Conservation (phyloP, 2,329 filamentous ascomycete genomes). For the Colletotrichum acutatum region DNA sequence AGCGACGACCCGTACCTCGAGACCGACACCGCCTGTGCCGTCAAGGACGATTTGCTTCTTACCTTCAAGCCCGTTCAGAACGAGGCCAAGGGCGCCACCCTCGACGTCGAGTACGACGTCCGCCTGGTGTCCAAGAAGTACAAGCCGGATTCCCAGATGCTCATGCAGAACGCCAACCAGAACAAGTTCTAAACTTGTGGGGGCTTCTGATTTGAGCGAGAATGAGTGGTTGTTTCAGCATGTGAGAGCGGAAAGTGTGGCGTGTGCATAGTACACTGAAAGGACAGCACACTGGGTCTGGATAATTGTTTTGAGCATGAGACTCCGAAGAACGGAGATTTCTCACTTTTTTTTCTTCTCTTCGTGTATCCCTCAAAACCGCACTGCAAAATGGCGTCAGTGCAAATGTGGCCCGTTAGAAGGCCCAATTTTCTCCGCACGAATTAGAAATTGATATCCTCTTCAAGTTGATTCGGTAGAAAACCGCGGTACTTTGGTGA, state of each 20-base stretch:
- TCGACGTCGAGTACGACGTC: slow-evolving; percentile 47
- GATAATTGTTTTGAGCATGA: background rate
- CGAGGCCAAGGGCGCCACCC: slow-evolving; percentile 42
- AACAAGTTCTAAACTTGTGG: slow-evolving; percentile 31
- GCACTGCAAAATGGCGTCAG: slow-evolving; percentile 2
- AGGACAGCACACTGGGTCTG: background rate
- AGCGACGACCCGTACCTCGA: slow-evolving; percentile 64
- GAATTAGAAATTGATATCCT: slow-evolving; percentile 14
- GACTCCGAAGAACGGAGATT: background rate
- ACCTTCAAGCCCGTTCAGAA: slow-evolving; percentile 54
- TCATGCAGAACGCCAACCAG: slow-evolving; percentile 38
- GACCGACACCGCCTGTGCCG: slow-evolving; percentile 49
- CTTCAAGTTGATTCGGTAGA: slow-evolving; percentile 11
- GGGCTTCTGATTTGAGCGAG: too few species aligned
- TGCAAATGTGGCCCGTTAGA: background rate
- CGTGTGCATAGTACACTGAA: background rate
- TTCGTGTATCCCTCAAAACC: background rate
- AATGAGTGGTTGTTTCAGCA: background rate
- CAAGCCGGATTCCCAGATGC: slow-evolving; percentile 38
- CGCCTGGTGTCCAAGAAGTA: slow-evolving; percentile 40
- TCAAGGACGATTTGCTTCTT: slow-evolving; percentile 52
- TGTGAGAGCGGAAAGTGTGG: background rate
- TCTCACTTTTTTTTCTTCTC: background rate
- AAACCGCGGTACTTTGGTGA: background rate
- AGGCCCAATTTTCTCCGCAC: slow-evolving; percentile 16